Base-by-base conservation (phyloP, 2,329 filamentous ascomycete genomes). In the Diaporthe aspalathi region DNA sequence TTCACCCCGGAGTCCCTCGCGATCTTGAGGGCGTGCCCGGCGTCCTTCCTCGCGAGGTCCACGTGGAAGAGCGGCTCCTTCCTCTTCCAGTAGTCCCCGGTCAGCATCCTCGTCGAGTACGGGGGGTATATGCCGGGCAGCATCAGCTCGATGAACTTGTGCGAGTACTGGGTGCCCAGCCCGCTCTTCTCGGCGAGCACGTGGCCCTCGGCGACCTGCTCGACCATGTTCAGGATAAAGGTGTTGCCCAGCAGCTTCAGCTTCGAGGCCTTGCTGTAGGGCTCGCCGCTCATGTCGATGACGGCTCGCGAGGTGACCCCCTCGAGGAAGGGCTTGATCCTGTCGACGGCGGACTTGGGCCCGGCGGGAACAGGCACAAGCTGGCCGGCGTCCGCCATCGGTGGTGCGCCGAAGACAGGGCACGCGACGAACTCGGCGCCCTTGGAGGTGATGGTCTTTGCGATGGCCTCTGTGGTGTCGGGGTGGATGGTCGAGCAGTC, bases 401-500 rank as follows among this genome's bases (percentile, higher is more conserved):
- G 87, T 2, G 92, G 91, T 1, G 91, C 90, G 7, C 92, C 92
- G 76, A 94, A 94, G 5, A 95, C 89, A 22, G 87, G 87, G 6
- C 84, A 86, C 0, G 93, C 92, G 22, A 97, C 89, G 77, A 97
- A 97, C 49, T 90, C 85, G 2, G 88, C 94, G 7, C 92, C 92
- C 29, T 86, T 85, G 1, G 79, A 85, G 16, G 84, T 83, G 72
- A 92, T 83, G 32, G 81, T 84, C 75, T 89, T 84, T 32, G 91
- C 91, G 3, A 94, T 81, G 32, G 85, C 85, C 73, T 93, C 88
- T 1, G 93, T 93, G 5, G 93, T 94, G 69, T 95, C 92, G 0
- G 95, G 94, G 80, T 96, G 93, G 45, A 97, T 89, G 32, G 94
- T 97, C 4, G 93, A 96, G 85, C 92, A 95, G 78, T 97, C 94